Evolutionary conservation across 2,329 filamentous ascomycete genomes (phyloP).

Genomic region (Trichoderma arundinaceum): DNA sequence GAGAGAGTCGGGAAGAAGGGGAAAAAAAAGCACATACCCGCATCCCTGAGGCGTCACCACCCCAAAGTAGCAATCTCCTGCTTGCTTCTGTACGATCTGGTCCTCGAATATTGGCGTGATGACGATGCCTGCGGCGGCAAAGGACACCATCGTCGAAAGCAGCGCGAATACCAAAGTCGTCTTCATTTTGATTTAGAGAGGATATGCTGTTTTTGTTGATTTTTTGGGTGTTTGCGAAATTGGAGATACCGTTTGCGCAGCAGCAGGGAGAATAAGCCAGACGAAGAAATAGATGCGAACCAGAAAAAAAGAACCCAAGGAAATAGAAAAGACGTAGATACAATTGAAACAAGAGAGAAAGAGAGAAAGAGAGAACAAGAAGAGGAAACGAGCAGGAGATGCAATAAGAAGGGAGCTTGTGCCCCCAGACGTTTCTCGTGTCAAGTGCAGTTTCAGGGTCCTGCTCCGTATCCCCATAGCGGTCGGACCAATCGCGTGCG

Average conservation of each 20-base stretch:
- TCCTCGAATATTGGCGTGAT: conserved; percentile 58
- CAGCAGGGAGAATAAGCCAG: background rate
- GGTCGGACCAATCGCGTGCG: conserved; percentile 8
- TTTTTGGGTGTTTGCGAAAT: background rate
- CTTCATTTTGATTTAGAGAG: conserved; percentile 39
- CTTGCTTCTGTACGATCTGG: conserved; percentile 56
- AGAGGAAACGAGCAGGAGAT: background rate
- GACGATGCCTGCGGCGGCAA: conserved; percentile 60
- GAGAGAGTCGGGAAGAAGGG: background rate
- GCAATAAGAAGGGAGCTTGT: background rate
- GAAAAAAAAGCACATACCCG: conserved; percentile 51
- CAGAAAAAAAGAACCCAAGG: conserved; percentile 12
- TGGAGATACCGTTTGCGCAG: background rate
- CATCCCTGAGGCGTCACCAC: conserved; percentile 62
- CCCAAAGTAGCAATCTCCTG: conserved; percentile 62
- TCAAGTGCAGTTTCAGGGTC: conserved; percentile 28
- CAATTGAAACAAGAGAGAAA: conserved; percentile 27
- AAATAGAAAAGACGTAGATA: conserved; percentile 18
- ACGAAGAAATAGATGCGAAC: background rate
- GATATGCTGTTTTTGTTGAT: background rate
- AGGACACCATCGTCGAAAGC: conserved; percentile 52
- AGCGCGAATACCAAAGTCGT: conserved; percentile 43
- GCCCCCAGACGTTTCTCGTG: conserved; percentile 9
- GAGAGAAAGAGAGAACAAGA: background rate
- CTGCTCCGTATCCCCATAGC: background rate